Percentiles rank a stretch among this genome's conserved stretches.
Evolutionary conservation across 1,139 yeast genomes (phyloP).

Genomic region (Suhomyces terraborum): DNA sequence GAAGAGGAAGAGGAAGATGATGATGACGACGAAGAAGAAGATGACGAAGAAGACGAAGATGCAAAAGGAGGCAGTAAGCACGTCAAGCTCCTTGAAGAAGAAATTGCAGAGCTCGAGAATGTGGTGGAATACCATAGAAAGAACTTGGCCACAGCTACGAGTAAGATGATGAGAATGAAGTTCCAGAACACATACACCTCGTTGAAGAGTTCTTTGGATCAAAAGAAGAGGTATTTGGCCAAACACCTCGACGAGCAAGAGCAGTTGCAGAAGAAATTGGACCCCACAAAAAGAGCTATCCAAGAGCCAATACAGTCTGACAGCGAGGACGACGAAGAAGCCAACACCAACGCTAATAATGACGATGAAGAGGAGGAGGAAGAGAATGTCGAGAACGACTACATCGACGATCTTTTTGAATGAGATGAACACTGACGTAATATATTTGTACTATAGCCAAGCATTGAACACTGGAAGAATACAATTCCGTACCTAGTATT

Average conservation of each 20-base stretch:
- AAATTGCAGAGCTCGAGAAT: conserved; percentile 76
- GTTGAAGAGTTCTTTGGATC: conserved; percentile 78
- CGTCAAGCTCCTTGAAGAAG: conserved; percentile 78
- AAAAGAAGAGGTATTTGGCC: conserved; percentile 70
- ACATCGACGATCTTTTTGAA: conserved; percentile 17
- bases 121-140: conserved; percentile 76
- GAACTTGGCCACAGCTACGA: conserved; percentile 76
- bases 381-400: conserved; percentile 14
- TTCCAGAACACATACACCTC: conserved; percentile 80
- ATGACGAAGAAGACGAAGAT: conserved; percentile 34
- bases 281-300: conserved; percentile 16
- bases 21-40: conserved; percentile 32
- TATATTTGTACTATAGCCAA: conserved; percentile 3
- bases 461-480: too few relatives aligned
- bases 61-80: conserved; percentile 56
- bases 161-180: conserved; percentile 86
- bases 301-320: conserved; percentile 17
- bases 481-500: too few relatives aligned
- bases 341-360: conserved; percentile 16
- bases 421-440: conserved; percentile 4
- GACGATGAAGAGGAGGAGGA: conserved; percentile 15
- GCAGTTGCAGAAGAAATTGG: conserved; percentile 22
- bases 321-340: conserved; percentile 23
- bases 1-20: conserved; percentile 30
- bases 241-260: conserved; percentile 34